phyloP scores from a whole-genome alignment of 129 eudicot species.

The Kitagawia praeruptora region DNA sequence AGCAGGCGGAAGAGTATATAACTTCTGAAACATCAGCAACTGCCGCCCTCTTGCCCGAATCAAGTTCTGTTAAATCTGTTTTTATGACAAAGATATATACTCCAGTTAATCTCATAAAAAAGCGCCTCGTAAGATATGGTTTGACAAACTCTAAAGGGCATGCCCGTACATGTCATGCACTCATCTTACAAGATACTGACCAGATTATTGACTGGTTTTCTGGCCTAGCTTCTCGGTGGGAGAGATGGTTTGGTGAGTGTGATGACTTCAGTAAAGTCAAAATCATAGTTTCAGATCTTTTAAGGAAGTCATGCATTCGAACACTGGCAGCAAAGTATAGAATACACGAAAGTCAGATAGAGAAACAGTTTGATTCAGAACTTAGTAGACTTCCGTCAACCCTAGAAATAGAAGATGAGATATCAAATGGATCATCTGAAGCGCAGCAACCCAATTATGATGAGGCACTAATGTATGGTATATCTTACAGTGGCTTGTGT shows the following conservation, averaged over 20 bases:
- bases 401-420: slow-evolving; percentile 40
- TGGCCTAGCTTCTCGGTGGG: slow-evolving; percentile 66
- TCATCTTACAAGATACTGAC: slow-evolving; percentile 54
- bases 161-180: slow-evolving; percentile 45
- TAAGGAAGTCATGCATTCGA: slow-evolving; percentile 72
- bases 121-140: slow-evolving; percentile 66
- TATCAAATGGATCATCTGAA: slow-evolving; percentile 24
- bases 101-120: slow-evolving; percentile 51
- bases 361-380: slow-evolving; percentile 51
- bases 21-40: slow-evolving; percentile 58
- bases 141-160: slow-evolving; percentile 49
- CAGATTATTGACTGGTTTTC: slow-evolving; percentile 70
- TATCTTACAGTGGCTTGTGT: slow-evolving; percentile 58
- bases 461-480: slow-evolving; percentile 60
- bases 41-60: slow-evolving; percentile 43
- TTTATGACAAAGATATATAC: slow-evolving; percentile 35
- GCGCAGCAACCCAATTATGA: slow-evolving; percentile 23
- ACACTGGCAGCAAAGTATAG: slow-evolving; percentile 73
- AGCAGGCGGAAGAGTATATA: slow-evolving; percentile 53
- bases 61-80: slow-evolving; percentile 24
- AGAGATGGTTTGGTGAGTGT: slow-evolving; percentile 67
- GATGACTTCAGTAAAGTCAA: slow-evolving; percentile 54
- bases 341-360: slow-evolving; percentile 55
- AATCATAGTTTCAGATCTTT: slow-evolving; percentile 34
- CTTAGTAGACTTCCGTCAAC: slow-evolving; percentile 58